Conservation (phyloP, 1,284 basidiomycete genomes). For the Ceratobasidium sp. region DNA sequence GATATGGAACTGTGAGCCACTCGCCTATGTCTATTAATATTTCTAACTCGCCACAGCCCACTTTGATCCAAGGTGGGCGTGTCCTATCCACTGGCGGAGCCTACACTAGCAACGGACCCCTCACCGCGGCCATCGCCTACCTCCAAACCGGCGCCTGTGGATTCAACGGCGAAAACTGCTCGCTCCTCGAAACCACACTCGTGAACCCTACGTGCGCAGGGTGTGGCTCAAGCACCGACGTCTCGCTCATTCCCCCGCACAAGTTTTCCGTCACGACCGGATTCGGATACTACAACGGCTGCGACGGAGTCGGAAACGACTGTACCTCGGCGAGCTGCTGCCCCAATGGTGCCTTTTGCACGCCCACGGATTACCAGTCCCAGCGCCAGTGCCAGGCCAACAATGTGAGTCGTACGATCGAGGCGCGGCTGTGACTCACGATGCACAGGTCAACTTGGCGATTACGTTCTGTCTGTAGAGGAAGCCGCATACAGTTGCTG, state of each 20-base stretch:
- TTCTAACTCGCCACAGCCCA: conserved; percentile 43
- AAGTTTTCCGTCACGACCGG: conserved; percentile 53
- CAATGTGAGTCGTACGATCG: conserved; percentile 46
- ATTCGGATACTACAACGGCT: conserved; percentile 56
- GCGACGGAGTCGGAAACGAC: conserved; percentile 51
- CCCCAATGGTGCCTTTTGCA: conserved; percentile 49
- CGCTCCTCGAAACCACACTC: conserved; percentile 54
- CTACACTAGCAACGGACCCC: conserved; percentile 50
- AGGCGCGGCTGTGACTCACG: not conserved
- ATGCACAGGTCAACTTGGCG: conserved; percentile 42
- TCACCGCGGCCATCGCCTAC: conserved; percentile 53
- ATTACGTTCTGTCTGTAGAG: conserved; percentile 41
- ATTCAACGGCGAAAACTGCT: conserved; percentile 56
- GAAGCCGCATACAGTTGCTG: not conserved
- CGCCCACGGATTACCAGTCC: conserved; percentile 48
- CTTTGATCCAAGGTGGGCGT: conserved; percentile 44
- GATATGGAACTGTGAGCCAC: conserved; percentile 47
- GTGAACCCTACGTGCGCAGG: conserved; percentile 53
- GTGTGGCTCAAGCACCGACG: conserved; percentile 55
- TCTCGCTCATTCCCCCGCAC: conserved; percentile 56
- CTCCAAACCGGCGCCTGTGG: conserved; percentile 53
- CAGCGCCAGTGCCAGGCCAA: conserved; percentile 52
- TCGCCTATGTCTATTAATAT: not conserved
- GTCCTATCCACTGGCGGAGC: conserved; percentile 46
- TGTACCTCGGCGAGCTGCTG: conserved; percentile 47